Evolutionary conservation across 345 rosid genomes (phyloP).

Genomic region (Anastatica hierochuntica): DNA sequence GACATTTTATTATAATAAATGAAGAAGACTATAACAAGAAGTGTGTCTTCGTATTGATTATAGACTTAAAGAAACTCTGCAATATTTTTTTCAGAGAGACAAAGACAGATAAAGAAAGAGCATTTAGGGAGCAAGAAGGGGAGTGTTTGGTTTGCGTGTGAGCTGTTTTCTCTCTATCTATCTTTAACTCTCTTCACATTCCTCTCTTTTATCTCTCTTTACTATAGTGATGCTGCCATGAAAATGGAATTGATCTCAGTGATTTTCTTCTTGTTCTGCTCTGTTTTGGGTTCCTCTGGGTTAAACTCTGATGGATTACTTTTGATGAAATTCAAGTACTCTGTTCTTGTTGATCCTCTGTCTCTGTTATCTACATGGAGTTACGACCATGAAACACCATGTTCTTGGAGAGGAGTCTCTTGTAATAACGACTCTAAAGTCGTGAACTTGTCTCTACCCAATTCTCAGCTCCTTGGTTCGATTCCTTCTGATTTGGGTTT

Average conservation of each 20-base stretch:
- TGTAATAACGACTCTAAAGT: conserved; percentile 44
- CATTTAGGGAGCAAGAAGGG: conserved; percentile 20
- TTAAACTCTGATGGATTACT: conserved; percentile 57
- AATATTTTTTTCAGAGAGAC: conserved; percentile 1
- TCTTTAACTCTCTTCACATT: conserved; percentile 18
- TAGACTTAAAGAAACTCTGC: conserved; percentile 24
- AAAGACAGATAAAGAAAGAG: conserved; percentile 20
- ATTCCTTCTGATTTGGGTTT: conserved; percentile 61
- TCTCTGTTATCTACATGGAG: conserved; percentile 49
- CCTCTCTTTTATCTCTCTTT: conserved; percentile 3
- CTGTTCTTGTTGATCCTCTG: conserved; percentile 58
- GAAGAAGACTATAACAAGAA: conserved; percentile 21
- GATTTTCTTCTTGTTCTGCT: conserved; percentile 5
- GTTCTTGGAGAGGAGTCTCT: conserved; percentile 68
- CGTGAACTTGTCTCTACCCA: conserved; percentile 46
- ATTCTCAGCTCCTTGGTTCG: conserved; percentile 56
- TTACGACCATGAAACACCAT: conserved; percentile 43
- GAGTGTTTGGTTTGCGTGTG: conserved; percentile 17
- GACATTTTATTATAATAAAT: conserved; percentile 16
- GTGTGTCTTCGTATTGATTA: conserved; percentile 21
- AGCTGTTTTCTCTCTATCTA: conserved; percentile 15
- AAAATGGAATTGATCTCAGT: conserved; percentile 10
- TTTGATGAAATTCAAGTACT: conserved; percentile 53
- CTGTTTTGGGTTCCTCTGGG: conserved; percentile 27
- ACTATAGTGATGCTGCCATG: conserved; percentile 17